These are phyloP conservation scores for Cinchona pubescens DNA, from an alignment of 257 asterid genomes.

Conservation along the genomic window DNA sequence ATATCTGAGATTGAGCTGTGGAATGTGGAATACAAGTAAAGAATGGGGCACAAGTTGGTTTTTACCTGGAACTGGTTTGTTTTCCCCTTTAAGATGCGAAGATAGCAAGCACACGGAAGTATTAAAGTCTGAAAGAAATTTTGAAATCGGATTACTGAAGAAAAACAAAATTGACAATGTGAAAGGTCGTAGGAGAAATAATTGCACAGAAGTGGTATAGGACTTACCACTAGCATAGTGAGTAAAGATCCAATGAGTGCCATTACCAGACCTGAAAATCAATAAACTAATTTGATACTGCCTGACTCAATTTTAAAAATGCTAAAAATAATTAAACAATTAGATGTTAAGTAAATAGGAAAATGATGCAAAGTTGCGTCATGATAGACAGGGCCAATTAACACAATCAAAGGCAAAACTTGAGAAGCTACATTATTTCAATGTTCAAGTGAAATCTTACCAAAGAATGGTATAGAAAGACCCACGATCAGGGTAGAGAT, in stretches of 20 bases:
- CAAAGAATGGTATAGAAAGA: conserved; percentile 76
- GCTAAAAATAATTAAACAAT: background rate
- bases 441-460: conserved; percentile 30
- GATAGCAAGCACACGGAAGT: conserved; percentile 85
- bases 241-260: conserved; percentile 83
- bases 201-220: background rate
- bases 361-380: background rate
- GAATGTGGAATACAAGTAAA: background rate
- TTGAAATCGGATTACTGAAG: background rate
- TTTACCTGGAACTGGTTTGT: conserved; percentile 60
- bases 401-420: background rate
- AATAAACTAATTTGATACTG: background rate
- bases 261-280: conserved; percentile 66
- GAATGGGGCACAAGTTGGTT: background rate
- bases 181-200: background rate
- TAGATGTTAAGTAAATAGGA: background rate
- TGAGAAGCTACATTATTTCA: background rate
- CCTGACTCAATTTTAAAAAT: background rate
- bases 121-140: conserved; percentile 57
- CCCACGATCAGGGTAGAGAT: conserved; percentile 74
- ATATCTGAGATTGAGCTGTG: background rate
- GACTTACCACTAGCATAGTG: conserved; percentile 88
- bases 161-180: background rate
- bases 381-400: background rate
- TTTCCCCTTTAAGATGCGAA: conserved; percentile 75